Evolutionary conservation across 495 filamentous ascomycete genomes (phyloP), one percentile per base, ranked within the genome.

Genomic region (Annulohypoxylon nitens): DNA sequence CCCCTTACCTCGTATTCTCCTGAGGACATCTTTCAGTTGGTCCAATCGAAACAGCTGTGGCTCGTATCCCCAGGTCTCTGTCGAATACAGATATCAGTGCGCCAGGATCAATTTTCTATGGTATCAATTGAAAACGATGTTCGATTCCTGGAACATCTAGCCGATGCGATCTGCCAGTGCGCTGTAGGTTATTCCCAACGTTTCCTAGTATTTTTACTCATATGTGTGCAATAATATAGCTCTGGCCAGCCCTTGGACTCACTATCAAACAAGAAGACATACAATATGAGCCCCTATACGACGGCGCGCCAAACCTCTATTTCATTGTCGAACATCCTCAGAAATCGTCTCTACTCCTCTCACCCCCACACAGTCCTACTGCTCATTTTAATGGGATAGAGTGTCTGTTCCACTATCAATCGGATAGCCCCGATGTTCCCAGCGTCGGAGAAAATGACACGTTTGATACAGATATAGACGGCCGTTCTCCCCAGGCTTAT

Each of bases 301-400:
- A 63, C 26, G 69, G 71, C 6, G 63, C 57, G 16, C 77, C 77
- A n/a, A 77, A 76, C 23, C 67, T 79, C 11, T 79, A 74, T 65
- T 77, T 77, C 30, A 74, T 75, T 45, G 57, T 79, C 37, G 77
- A 77, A 61, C 77, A 79, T 61, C 48, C 67, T 37, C 55, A 76
- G n/a, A 79, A 77, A 43, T 75, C 75, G 5, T 77, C 77, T 30
- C 47, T 74, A 47, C 75, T 79, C 12, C 50, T 79, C 43, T 77
- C 77, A 2, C 77, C 77, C 11, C 75, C 75, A 47, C 75, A 79
- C 6, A 55, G 79, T 1, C 74, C 76, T 10, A 76, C 70, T 12
- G 81, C 75, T 62, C 74, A 72, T 9, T 73, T 85, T 36, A 73
- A 76, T 63, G 76, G 78, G 0, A 59, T 85, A 26, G 69, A 68